Base-by-base conservation (phyloP, 805 yeast species). In the Metschnikowia arizonensis region DNA sequence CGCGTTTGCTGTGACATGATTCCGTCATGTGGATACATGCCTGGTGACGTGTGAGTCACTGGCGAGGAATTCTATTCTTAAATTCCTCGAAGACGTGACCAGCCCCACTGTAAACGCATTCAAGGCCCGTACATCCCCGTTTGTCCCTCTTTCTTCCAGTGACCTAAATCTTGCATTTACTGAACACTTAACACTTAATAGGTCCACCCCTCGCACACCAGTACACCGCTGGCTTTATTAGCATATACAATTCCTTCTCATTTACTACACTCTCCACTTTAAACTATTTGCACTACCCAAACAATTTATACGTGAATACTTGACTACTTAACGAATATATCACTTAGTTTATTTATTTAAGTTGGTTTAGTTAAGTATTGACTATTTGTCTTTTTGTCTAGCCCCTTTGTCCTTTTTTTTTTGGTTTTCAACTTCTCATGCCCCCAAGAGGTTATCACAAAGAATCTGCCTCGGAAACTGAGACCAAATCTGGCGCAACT, bases 391-490 rank as follows among this genome's bases (percentile, higher is more conserved):
- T 21, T 4, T 6, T 4, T 21, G 6, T 4, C 23, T 21, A n/a
- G n/a, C n/a, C n/a, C n/a, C n/a, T n/a, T n/a, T n/a, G n/a, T n/a
- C n/a, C n/a, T n/a, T n/a, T n/a, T n/a, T n/a, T n/a, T n/a, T n/a
- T n/a, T n/a, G n/a, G n/a, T n/a, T n/a, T 24, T 8, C 26, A 24
- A 8, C 8, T 24, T 24, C 26, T 18, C 39, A 53, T 53, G 57
- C 57, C 57, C 9, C 57, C 57, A 11, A 39, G 55, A 9, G 42
- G 44, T 11, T 50, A 52, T 12, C 50, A 40, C 29, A 65, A 59
- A 49, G 78, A 73, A 38, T 63, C 70, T 1, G 66, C 67, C 1
- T 67, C 74, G 1, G 74, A 68, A 46, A 52, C 70, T 2, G 72
- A 62, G 46, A 48, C 60, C 4, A 52, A 50, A 33, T 28, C 55